A percentile compares a stretch with the other conserved stretches of the same genome.
Conservation (phyloP, 805 yeast genomes). For the Ogataea nitratoaversa region DNA sequence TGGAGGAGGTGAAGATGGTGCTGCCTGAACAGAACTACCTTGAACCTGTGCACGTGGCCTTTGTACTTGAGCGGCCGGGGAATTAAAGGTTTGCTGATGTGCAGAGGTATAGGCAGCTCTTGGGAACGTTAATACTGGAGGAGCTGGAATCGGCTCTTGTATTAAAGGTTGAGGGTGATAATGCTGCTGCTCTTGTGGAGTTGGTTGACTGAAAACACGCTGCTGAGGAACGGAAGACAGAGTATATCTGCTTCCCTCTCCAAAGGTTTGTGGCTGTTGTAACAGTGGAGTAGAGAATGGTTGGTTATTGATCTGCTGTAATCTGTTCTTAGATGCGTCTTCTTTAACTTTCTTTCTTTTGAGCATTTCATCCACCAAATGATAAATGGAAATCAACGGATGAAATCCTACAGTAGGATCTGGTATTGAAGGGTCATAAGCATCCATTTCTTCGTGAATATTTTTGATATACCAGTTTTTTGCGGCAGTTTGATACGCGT, state of each 20-base stretch:
- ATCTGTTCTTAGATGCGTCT: constrained; percentile 33
- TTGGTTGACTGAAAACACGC: constrained; percentile 25
- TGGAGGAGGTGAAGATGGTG: constrained; percentile 8
- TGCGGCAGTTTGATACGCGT: constrained; percentile 59
- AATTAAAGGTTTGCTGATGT: constrained; percentile 22
- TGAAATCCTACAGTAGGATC: constrained; percentile 88
- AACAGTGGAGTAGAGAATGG: constrained; percentile 12
- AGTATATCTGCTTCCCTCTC: constrained; percentile 7
- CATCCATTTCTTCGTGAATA: constrained; percentile 25
- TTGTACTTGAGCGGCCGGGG: constrained; percentile 20
- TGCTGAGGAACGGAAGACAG: constrained; percentile 14
- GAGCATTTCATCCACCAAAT: constrained; percentile 78
- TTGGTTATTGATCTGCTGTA: constrained; percentile 13
- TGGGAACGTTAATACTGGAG: constrained; percentile 32
- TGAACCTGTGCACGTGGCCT: constrained; percentile 13
- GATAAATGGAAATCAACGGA: constrained; percentile 84
- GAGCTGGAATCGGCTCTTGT: constrained; percentile 32
- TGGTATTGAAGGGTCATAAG: constrained; percentile 32
- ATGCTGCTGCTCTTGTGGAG: constrained; percentile 19
- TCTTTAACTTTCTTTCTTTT: constrained; percentile 64
- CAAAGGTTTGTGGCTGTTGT: constrained; percentile 11
- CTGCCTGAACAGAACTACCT: constrained; percentile 7
- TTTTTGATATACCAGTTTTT: constrained; percentile 55
- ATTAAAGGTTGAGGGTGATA: constrained; percentile 34
- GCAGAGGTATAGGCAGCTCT: constrained; percentile 42